These are phyloP conservation scores for Aspergillus versicolor DNA, from an alignment of 2,329 filamentous ascomycete species.

Conservation along the genomic window DNA sequence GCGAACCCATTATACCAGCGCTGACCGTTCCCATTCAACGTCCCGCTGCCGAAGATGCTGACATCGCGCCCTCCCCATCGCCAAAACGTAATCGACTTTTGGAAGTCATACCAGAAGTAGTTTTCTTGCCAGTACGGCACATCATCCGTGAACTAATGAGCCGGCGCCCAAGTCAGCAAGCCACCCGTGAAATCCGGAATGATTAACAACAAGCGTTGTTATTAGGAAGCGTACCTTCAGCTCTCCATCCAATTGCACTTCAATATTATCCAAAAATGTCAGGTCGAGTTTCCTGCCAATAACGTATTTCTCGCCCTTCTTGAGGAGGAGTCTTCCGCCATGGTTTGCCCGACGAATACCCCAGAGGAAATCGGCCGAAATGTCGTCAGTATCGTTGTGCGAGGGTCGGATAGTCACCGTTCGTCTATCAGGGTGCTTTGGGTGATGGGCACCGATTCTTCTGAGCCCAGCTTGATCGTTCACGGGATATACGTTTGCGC, in stretches of 20 bases:
- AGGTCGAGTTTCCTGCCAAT: slow-evolving; percentile 61
- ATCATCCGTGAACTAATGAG: slow-evolving; percentile 46
- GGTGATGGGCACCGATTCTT: slow-evolving; percentile 24
- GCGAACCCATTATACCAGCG: slow-evolving; percentile 53
- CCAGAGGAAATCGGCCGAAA: slow-evolving; percentile 55
- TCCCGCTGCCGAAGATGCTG: slow-evolving; percentile 58
- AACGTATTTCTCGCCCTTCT: slow-evolving; percentile 55
- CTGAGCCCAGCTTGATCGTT: slow-evolving; percentile 19
- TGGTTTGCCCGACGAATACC: slow-evolving; percentile 58
- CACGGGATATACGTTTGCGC: slow-evolving; percentile 26
- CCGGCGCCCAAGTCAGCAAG: not conserved
- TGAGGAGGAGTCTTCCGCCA: slow-evolving; percentile 57
- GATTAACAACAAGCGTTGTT: too few relatives aligned
- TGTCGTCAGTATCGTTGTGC: slow-evolving; percentile 55
- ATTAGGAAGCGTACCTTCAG: slow-evolving; percentile 39
- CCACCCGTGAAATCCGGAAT: not conserved
- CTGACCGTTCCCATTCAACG: slow-evolving; percentile 57
- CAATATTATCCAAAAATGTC: slow-evolving; percentile 58
- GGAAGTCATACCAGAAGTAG: slow-evolving; percentile 52
- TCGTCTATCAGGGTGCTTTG: slow-evolving; percentile 36
- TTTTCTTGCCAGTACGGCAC: slow-evolving; percentile 52
- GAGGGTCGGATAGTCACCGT: slow-evolving; percentile 56
- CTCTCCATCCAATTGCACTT: slow-evolving; percentile 60
- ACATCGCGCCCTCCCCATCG: slow-evolving; percentile 64
- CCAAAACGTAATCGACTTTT: slow-evolving; percentile 61